phyloP scores from a whole-genome alignment of 169 alveolate genomes.

The Cryptosporidium andersoni region DNA sequence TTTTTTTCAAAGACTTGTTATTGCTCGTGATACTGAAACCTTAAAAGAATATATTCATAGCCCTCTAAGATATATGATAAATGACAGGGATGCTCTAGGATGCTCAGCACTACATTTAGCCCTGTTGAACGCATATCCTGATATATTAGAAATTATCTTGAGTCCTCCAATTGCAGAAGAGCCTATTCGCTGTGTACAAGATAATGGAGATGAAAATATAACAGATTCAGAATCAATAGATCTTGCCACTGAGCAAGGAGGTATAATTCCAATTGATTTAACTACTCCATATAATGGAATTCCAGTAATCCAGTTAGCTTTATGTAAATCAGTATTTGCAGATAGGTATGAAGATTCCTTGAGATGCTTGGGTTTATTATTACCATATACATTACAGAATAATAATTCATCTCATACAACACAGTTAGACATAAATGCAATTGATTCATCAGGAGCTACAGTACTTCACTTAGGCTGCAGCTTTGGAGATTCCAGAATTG shows the following conservation, averaged over 20 bases:
- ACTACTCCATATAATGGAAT: slow-evolving; percentile 40
- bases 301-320: slow-evolving; percentile 52
- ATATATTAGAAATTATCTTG: slow-evolving; percentile 44
- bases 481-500: slow-evolving; percentile 59
- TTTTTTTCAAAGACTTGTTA: slow-evolving; percentile 51
- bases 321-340: slow-evolving; percentile 49
- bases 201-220: neutral
- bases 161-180: slow-evolving; percentile 36
- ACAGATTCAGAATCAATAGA: neutral
- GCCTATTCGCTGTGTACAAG: neutral
- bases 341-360: slow-evolving; percentile 54
- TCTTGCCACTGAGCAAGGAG: neutral
- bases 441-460: slow-evolving; percentile 63
- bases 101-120: slow-evolving; percentile 68
- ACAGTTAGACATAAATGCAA: slow-evolving; percentile 49
- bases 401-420: slow-evolving; percentile 23
- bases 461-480: slow-evolving; percentile 53
- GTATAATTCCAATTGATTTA: slow-evolving; percentile 19
- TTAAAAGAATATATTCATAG: slow-evolving; percentile 50
- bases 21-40: slow-evolving; percentile 53
- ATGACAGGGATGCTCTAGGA: slow-evolving; percentile 59
- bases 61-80: slow-evolving; percentile 38
- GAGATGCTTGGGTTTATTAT: slow-evolving; percentile 21
- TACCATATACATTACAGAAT: slow-evolving; percentile 20
- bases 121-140: slow-evolving; percentile 60